phyloP scores from a whole-genome alignment of 75 land plant species.

The Pseudotsuga menziesii region DNA sequence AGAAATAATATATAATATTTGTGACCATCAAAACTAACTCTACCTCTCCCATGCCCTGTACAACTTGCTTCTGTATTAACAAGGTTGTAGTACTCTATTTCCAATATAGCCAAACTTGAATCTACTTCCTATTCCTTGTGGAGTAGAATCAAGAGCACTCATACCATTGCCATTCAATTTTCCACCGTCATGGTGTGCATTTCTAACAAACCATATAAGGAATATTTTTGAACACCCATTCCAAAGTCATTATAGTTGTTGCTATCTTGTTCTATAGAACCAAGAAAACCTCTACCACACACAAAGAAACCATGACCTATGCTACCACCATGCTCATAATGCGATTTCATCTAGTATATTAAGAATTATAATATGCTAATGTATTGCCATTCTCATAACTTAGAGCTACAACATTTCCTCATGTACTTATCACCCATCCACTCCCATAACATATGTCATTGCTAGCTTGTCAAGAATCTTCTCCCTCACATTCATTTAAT shows the following conservation, averaged over 20 bases:
- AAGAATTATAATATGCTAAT: not conserved
- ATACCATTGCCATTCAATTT: conserved; percentile 4
- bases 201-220: not conserved
- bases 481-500: conserved; percentile 5
- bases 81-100: not conserved
- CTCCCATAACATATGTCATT: conserved; percentile 26
- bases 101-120: not conserved
- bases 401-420: conserved; percentile 9
- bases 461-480: conserved; percentile 8
- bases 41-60: conserved; percentile 4
- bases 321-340: conserved; percentile 22
- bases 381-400: conserved; percentile 27
- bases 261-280: conserved; percentile 4
- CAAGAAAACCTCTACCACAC: conserved; percentile 28
- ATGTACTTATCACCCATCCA: conserved; percentile 30
- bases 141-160: not conserved
- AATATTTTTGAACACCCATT: not conserved
- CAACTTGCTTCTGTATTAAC: not conserved
- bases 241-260: conserved; percentile 10
- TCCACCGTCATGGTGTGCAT: not conserved
- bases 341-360: conserved; percentile 11
- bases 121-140: conserved; percentile 7
- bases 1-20: too few species aligned
- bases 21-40: not conserved
- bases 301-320: conserved; percentile 21